Conservation (phyloP, 768 basidiomycete species). For the Lactarius psammicola region DNA sequence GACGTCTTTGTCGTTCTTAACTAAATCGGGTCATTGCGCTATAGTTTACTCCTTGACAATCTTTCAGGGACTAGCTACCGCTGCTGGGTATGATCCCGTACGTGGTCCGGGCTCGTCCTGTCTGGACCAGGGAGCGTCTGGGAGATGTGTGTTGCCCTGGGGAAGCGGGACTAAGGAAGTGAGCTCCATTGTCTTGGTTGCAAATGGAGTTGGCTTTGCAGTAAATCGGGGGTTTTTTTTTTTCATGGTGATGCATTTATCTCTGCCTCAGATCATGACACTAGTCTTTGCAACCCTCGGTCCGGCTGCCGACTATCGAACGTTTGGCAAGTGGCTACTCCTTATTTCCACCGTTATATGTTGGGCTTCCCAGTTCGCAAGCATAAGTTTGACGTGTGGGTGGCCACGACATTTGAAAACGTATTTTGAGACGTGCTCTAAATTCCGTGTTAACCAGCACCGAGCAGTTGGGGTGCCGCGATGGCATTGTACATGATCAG, state of each 20-base stretch:
- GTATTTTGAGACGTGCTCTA: not conserved
- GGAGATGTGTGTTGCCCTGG: constrained; percentile 78
- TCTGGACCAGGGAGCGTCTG: constrained; percentile 50
- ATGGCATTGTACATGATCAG: constrained; percentile 81
- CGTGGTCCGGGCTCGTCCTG: constrained; percentile 71
- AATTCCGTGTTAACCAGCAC: constrained; percentile 40
- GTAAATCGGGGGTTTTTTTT: constrained; percentile 39
- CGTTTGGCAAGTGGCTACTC: constrained; percentile 76
- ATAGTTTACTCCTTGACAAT: constrained; percentile 61
- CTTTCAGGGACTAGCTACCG: constrained; percentile 67
- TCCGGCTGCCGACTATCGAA: constrained; percentile 68
- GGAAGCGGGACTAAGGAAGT: constrained; percentile 66
- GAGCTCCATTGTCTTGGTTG: constrained; percentile 69
- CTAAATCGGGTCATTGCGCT: not conserved
- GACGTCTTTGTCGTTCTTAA: constrained; percentile 8
- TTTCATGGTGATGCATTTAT: not conserved
- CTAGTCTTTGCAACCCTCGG: constrained; percentile 71
- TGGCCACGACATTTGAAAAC: constrained; percentile 12
- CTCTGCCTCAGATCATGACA: constrained; percentile 58
- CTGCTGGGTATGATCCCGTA: constrained; percentile 69
- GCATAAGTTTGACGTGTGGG: constrained; percentile 69
- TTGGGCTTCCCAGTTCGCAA: constrained; percentile 78
- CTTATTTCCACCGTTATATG: constrained; percentile 66
- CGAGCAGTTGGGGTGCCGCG: constrained; percentile 67
- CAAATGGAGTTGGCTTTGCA: constrained; percentile 74